phyloP scores from a whole-genome alignment of 805 yeast genomes.

The Trichomonascus vanleenenianus region DNA sequence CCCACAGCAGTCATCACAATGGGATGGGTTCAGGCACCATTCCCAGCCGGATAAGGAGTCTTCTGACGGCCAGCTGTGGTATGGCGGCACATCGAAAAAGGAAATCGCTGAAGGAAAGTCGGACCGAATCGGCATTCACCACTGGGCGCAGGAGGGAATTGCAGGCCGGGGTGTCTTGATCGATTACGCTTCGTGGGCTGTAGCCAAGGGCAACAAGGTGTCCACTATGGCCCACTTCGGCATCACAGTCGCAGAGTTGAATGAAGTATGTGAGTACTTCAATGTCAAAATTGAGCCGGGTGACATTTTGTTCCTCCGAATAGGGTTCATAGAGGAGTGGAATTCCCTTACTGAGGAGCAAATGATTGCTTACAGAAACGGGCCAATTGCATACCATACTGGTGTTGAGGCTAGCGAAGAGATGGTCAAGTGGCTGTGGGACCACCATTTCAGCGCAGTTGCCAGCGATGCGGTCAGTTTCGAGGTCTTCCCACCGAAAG shows the following conservation, averaged over 20 bases:
- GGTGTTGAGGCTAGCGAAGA: conserved; percentile 25
- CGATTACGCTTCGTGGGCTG: conserved; percentile 27
- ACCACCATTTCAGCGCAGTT: conserved; percentile 24
- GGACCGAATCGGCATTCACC: too few species aligned
- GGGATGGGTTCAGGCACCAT: too few species aligned
- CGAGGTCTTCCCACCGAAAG: conserved; percentile 20
- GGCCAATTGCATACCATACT: too few species aligned
- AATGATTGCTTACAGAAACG: conserved; percentile 1
- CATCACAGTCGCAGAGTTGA: conserved; percentile 20
- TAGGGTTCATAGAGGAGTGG: conserved; percentile 28
- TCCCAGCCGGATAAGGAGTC: too few species aligned
- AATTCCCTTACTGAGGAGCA: conserved; percentile 10
- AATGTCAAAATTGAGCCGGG: conserved; percentile 24
- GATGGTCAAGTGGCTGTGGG: conserved; percentile 22
- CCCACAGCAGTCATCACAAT: too few species aligned
- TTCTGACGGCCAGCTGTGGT: too few species aligned
- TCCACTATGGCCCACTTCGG: conserved; percentile 21
- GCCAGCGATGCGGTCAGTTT: conserved; percentile 25
- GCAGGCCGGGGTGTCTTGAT: conserved; percentile 30
- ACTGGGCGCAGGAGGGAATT: too few species aligned
- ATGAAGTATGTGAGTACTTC: conserved; percentile 18
- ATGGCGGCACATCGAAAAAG: too few species aligned
- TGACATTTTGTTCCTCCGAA: conserved; percentile 27
- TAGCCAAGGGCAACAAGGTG: conserved; percentile 21
- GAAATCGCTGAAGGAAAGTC: too few species aligned